Evolutionary conservation across 2,329 filamentous ascomycete species (phyloP), one percentile per base, ranked within the genome.

Genomic region (Claviceps pazoutovae): DNA sequence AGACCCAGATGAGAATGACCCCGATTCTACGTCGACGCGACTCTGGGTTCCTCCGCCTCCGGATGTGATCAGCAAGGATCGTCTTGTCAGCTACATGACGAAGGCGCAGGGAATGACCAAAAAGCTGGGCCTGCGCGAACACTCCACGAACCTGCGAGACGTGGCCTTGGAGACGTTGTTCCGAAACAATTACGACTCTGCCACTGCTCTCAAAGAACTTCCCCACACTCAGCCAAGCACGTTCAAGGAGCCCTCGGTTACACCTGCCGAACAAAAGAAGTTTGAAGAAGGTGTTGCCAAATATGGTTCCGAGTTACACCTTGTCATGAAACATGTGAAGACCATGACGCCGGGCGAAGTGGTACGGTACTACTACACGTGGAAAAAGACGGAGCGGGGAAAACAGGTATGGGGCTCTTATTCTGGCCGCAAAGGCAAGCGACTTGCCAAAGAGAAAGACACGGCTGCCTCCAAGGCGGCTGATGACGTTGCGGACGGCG

Each of bases 341-440:
- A 87, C 84, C 0, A 80, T 93, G 58, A 81, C 80, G 42, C 82
- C 89, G 55, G 82, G 84, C 49, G 80, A 88, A 53, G 84, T 96
- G 55, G 88, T 95, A 26, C 86, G 93, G 3, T 94, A 86, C 64
- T 98, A 97, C 68, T 98, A 98, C 65, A 87, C 87, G 57, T 98
- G 93, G 93, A 98, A 98, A 71, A 97, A 97, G 68, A 88, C 88
- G 0, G 78, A 84, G 2, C 82, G 84, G 53, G 93, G 93, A 42
- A 83, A 80, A 62, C 82, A 93, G 59, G 82, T 98, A 21, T 96
- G 93, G 90, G 88, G 88, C 54, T 87, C 83, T 57, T 95, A 86
- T 60, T 82, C 87, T 49, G 88, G 87, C 11, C 81, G 91, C 46
- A 95, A 94, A 64, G 87, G 88, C 52, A 94, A 91, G 66, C 95